A percentile compares a stretch with the other conserved stretches of the same genome.
phyloP scores from a whole-genome alignment of 306 rosid genomes.

The Spatholobus suberectus region DNA sequence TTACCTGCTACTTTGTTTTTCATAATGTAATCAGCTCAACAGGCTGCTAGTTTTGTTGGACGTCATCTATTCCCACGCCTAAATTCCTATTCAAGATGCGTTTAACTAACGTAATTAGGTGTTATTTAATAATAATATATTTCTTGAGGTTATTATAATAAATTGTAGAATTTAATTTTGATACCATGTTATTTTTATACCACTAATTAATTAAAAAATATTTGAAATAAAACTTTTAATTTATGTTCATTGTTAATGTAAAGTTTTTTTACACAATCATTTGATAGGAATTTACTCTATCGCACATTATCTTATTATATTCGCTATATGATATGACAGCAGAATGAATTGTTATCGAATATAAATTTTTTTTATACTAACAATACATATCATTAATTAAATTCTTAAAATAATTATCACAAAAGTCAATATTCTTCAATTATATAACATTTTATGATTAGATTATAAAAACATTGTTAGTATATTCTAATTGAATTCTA shows the following conservation, averaged over 20 bases:
- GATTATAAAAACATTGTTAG: no score
- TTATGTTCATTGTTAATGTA: no score
- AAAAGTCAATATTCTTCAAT: no score
- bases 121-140: no score
- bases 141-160: not conserved
- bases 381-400: no score
- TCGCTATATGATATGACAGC: not conserved
- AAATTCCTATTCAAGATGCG: not conserved
- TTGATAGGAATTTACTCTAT: not conserved
- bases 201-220: not conserved
- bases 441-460: no score
- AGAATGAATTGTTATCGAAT: no score
- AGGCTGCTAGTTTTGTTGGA: not conserved
- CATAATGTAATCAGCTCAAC: not conserved
- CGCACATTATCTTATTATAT: not conserved
- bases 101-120: not conserved
- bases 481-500: not conserved
- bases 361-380: no score
- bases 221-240: no score
- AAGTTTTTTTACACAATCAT: no score
- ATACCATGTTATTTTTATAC: not conserved
- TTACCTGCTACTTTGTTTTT: constrained; percentile 23
- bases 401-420: not conserved
- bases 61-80: not conserved
- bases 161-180: not conserved